phyloP scores from a whole-genome alignment of 179 eudicot species.

The Beta corolliflora region DNA sequence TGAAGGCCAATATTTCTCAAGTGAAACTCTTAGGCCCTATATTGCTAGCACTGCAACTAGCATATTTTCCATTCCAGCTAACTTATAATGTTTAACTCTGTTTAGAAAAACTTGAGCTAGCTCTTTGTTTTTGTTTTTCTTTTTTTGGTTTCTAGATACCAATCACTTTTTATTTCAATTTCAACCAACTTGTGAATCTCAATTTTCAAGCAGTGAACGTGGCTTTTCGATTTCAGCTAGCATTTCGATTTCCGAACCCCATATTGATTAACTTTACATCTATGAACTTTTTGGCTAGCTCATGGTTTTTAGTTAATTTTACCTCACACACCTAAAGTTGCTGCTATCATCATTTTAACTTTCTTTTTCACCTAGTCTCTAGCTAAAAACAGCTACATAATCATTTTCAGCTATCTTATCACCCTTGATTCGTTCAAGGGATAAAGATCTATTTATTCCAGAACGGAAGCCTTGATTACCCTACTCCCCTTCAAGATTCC shows the following conservation, averaged over 20 bases:
- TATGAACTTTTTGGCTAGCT: not conserved
- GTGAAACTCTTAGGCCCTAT: not conserved
- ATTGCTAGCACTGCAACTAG: not conserved
- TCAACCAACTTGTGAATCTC: not conserved
- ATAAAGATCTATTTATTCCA: too few species aligned
- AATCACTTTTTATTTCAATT: not conserved
- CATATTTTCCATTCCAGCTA: not conserved
- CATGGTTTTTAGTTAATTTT: not conserved
- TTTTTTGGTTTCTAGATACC: not conserved
- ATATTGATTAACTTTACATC: not conserved
- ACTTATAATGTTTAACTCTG: not conserved
- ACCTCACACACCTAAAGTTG: not conserved
- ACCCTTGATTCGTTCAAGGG: too few species aligned
- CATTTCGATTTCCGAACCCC: not conserved
- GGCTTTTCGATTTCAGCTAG: not conserved
- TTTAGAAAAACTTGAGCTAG: not conserved
- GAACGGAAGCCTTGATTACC: not conserved
- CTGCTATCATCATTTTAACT: not conserved
- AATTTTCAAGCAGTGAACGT: not conserved
- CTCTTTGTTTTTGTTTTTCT: not conserved
- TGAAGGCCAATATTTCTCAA: not conserved
- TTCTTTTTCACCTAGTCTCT: not conserved
- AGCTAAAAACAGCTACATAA: not conserved
- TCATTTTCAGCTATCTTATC: not conserved
- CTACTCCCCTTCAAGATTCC: not conserved